Base-by-base conservation (phyloP, 768 basidiomycete genomes). In the Lactarius vividus region DNA sequence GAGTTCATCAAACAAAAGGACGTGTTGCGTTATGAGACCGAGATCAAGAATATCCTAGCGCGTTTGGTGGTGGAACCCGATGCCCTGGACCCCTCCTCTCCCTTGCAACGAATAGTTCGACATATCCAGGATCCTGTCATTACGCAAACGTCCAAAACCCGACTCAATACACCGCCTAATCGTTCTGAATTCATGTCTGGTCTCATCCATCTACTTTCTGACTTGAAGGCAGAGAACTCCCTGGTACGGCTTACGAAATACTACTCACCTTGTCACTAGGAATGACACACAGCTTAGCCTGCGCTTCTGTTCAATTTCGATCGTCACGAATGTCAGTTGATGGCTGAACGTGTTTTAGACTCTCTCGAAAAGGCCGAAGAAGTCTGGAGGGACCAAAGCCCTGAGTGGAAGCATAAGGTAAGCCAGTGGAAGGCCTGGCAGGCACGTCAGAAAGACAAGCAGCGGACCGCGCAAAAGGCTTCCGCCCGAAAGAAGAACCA, bases 241-340 rank as follows among this genome's bases (percentile, higher is more conserved):
- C 78, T 90, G 40, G 88, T 88, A 69, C 71, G 86, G 76, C 7
- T 4, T 18, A 0, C 13, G 37, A 33, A 46, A 7, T 55, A 57
- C 13, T 35, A 28, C 23, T 23, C 23, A 4, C 39, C 37, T 11
- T 42, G 3, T 46, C 44, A 46, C 26, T 35, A 35, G 23, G 33
- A 20, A 63, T 29, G 20, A 40, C 56, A 61, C 54, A 31, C 58
- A 23, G 11, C 49, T 0, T 61, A 87, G 86, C 87, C 88, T 4
- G 88, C 87, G 0, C 82, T 91, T 15, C 73, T 90, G 26, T 91
- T 91, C 77, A 82, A 79, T 61, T 88, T 90, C 70, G 85, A 88
- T 68, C 82, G 88, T 23, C 73, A 76, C 2, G 77, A 78, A 23
- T 89, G 88, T 72, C 87, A 88, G 71, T 68, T 74, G n/a, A 80